Conservation (phyloP, 495 filamentous ascomycete species). For the Pyrenula massariospora region DNA sequence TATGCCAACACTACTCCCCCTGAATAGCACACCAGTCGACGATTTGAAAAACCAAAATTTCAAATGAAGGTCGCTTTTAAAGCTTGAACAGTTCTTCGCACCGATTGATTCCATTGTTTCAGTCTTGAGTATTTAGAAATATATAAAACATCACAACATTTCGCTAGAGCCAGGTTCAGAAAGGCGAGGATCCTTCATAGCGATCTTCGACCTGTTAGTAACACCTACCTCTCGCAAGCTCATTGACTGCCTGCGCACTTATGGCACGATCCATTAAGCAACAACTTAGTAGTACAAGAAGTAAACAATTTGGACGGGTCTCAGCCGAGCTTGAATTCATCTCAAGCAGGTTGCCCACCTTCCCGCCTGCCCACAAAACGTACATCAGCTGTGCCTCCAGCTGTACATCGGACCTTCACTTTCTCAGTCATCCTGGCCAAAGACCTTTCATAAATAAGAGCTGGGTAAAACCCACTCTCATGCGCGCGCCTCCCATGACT, state of each 20-base stretch:
- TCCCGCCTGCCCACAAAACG: neutral
- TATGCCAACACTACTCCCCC: neutral
- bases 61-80: neutral
- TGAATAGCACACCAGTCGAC: neutral
- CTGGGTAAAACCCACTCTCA: no score
- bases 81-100: neutral
- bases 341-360: neutral
- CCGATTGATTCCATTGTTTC: neutral
- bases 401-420: neutral
- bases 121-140: neutral
- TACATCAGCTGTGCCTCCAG: neutral
- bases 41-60: neutral
- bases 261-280: neutral
- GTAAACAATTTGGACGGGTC: neutral
- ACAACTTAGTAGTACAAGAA: neutral
- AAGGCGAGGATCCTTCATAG: neutral
- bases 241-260: neutral
- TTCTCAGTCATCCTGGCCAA: neutral
- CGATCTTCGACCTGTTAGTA: neutral
- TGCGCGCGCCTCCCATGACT: no score
- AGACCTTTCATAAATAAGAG: neutral
- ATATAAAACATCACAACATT: neutral
- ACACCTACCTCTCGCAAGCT: neutral
- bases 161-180: neutral
- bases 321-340: neutral